Conservation (phyloP, 768 basidiomycete genomes). For the Phylloporus rhodoxanthus region DNA sequence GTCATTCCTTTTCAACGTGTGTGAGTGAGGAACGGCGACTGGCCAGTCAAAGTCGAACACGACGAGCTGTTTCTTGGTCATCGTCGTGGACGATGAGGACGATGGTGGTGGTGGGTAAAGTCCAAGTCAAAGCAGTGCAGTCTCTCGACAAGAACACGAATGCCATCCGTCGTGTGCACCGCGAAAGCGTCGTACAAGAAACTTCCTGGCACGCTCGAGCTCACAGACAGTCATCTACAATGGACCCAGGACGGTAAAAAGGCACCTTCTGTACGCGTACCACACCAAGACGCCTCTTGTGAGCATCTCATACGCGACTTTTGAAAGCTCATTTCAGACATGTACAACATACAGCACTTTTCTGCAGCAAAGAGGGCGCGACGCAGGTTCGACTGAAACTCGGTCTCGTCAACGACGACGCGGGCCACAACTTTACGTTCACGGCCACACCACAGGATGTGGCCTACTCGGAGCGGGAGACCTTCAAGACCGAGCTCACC, state of each 20-base stretch:
- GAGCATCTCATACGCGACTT: slow-evolving; percentile 16
- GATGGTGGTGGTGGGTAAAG: neutral
- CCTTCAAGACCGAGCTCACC: slow-evolving; percentile 76
- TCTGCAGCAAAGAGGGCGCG: slow-evolving; percentile 81
- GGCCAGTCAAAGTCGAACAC: slow-evolving; percentile 98
- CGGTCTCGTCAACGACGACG: slow-evolving; percentile 59
- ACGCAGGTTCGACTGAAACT: slow-evolving; percentile 76
- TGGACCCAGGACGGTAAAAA: slow-evolving; percentile 76
- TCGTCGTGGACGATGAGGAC: neutral
- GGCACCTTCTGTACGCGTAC: slow-evolving; percentile 57
- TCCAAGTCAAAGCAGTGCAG: slow-evolving; percentile 1
- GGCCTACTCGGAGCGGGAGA: slow-evolving; percentile 69
- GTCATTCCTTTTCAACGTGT: neutral
- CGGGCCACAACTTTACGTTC: slow-evolving; percentile 80
- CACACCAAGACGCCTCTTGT: slow-evolving; percentile 58
- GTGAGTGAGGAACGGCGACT: slow-evolving; percentile 8
- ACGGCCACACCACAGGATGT: slow-evolving; percentile 51
- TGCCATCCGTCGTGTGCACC: slow-evolving; percentile 64
- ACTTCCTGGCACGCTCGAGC: slow-evolving; percentile 63
- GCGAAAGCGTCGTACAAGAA: slow-evolving; percentile 86
- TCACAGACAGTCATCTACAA: slow-evolving; percentile 66
- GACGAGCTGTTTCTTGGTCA: slow-evolving; percentile 61
- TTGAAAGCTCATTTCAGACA: neutral
- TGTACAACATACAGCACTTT: slow-evolving; percentile 49
- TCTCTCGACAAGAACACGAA: slow-evolving; percentile 18